Conservation (phyloP, 2,329 filamentous ascomycete species). For the Claviceps capensis region DNA sequence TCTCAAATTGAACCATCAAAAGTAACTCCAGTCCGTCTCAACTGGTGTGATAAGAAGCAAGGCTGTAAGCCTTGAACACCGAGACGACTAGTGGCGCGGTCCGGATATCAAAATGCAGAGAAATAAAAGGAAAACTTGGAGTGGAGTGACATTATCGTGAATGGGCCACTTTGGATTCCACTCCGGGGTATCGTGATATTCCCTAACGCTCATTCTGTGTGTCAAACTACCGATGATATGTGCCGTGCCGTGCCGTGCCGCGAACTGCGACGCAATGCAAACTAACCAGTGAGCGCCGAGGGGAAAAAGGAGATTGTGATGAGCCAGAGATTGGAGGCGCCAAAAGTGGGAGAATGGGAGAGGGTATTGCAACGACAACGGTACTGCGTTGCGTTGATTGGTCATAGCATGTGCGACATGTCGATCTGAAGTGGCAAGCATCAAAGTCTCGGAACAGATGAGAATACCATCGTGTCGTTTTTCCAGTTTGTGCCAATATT, state of each 20-base stretch:
- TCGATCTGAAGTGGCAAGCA: conserved; percentile 1
- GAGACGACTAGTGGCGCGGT: background rate
- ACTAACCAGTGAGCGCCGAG: conserved; percentile 1
- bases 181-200: conserved; percentile 27
- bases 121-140: conserved; percentile 10
- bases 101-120: background rate
- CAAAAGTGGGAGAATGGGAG: background rate
- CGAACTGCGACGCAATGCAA: conserved; percentile 1
- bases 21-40: background rate
- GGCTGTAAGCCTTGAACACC: background rate
- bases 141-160: conserved; percentile 24
- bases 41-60: background rate
- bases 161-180: conserved; percentile 19
- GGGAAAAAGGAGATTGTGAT: background rate
- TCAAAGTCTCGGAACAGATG: background rate
- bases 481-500: background rate
- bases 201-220: conserved; percentile 20
- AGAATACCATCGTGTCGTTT: no score
- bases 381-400: background rate
- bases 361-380: background rate
- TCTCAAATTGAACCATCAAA: background rate
- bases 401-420: background rate
- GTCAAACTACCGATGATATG: conserved; percentile 16
- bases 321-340: conserved; percentile 3
- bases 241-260: conserved; percentile 13